Evolutionary conservation across 2,329 filamentous ascomycete species (phyloP), one percentile per base, ranked within the genome.

Genomic region (Xylariaceae sp.): DNA sequence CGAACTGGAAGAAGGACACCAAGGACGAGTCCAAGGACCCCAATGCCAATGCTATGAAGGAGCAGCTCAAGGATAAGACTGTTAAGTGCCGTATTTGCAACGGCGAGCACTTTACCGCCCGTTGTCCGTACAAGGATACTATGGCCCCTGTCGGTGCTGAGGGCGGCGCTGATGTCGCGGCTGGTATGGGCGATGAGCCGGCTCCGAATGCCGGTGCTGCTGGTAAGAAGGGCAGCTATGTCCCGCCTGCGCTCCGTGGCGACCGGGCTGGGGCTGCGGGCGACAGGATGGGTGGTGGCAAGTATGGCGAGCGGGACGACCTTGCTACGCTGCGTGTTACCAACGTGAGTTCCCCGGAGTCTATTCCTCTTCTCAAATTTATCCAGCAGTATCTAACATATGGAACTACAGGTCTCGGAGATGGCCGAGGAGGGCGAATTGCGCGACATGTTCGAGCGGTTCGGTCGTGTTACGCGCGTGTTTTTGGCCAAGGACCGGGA

Each of bases 11-110:
- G 81, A 87, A 89, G 72, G 90, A 90, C 67, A 88, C 88, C 74
- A 90, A 90, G 78, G 89, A 89, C 74, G 89, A 93, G 78, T 83
- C 85, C 78, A 84, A 86, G 73, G 85, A 87, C 70, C 78, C 83
- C 72, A 88, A 90, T 76, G 86, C 88, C 70, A 85, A 88, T 77
- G 82, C 82, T 70, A 84, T 88, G 79, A 89, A 89, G 79, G 85
- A 88, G 73, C 88, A 90, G 80, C 83, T 97, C 72, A 96, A 94
- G 85, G 92, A 97, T 81, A 96, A 97, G 86, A 95, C 97, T 82
- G 95, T 99, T 82, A 97, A 97, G 85, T 99, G 94, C 79, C 89
- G 94, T 83, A 97, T 99, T 75, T 99, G 94, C 81, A 90, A 88
- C 74, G 94, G 93, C 74, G 94, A 99, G 82, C 94, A 99, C 86